Evolutionary conservation across 371 early-diverging fungal genomes (phyloP), one percentile per base, ranked within the genome.

Genomic region (Apophysomyces sp.): DNA sequence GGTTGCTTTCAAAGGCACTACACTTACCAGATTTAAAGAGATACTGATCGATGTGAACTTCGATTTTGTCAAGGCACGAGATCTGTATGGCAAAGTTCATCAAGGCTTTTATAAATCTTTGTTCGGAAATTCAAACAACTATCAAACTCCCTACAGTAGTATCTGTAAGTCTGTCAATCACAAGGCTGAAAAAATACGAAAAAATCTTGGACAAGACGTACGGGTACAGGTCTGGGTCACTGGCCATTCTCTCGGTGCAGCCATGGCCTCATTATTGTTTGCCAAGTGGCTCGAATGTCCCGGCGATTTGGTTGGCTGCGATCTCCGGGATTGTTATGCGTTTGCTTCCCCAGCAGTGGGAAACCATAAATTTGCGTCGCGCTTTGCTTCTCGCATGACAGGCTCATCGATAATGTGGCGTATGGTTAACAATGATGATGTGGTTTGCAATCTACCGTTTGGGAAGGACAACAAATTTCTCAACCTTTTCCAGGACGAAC

Each of bases 161-260:
- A 74, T 80, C 49, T 65, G 74, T 57, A 44, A 70, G 0, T 60
- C 75, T 12, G 62, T 80, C 30, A 63, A 73, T 39, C 67, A 67
- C 21, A 67, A 55, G 9, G 77, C 80, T 2, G 44, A 37, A n/a
- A 32, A 29, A 5, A 21, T 70, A 24, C 34, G 71, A 16, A 15
- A 15, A 67, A 72, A 24, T 68, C 73, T 32, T 11, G 6, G 11
- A 32, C 4, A 4, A 32, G 11, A 32, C 32, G 32, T 6, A 1
- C 73, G 73, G 8, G 61, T 74, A 40, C 79, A 80, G 54, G 52
- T 80, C 5, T 80, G 78, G 78, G 55, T 80, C 18, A 76, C 81
- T 4, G 81, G 81, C 2, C 81, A 80, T 57, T 80, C 81, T 0
- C 67, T 80, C 7, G 81, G 80, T 41, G 72, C 69, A 8, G 80